Base-by-base conservation (phyloP, 768 basidiomycete genomes). In the Lanmaoa rubissima region DNA sequence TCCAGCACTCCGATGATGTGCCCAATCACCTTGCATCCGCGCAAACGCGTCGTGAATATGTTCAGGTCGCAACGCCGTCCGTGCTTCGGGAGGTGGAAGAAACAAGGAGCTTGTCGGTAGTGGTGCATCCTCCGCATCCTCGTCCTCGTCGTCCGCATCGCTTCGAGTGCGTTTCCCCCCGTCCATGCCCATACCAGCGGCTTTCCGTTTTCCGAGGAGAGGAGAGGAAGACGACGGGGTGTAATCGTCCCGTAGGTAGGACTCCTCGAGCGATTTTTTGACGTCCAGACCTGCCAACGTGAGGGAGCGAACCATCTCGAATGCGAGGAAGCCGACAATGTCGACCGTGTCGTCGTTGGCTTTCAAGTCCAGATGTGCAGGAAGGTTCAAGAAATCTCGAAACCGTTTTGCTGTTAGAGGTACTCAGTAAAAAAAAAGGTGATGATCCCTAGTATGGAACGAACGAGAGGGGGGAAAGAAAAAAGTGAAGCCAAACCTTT, bases 251-350 rank as follows among this genome's bases (percentile, higher is more conserved):
- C 81, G 78, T 10, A 87, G 73, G 61, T 83, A 81, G 2, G 86
- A 81, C 56, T 91, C 87, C 68, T 90, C 90, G 38, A 92, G 76
- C 4, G 87, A 80, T 62, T 83, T 86, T 73, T 92, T 92, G 65
- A 94, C 87, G 32, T 87, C 84, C 38, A 94, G 81, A 2, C 92
- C 95, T 1, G 90, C 92, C 41, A 96, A 80, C 0, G 93, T 94
- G 47, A 98, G 82, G 3, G 92, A 91, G 49, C 94, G 87, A 32
- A 98, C 94, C 87, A 96, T 94, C 72, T 98, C 95, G 73, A 96
- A 98, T 0, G 93, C 90, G 43, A 98, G 84, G 75, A 98, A 98
- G 26, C 95, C 95, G 64, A 98, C 92, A 57, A 97, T 95, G 68
- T 98, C 95, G 65, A 95, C 79, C 3, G 95, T 94, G 71, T 97